Evolutionary conservation across 257 asterid species (phyloP), one percentile per base, ranked within the genome.

Genomic region (Fraxinus anomala): DNA sequence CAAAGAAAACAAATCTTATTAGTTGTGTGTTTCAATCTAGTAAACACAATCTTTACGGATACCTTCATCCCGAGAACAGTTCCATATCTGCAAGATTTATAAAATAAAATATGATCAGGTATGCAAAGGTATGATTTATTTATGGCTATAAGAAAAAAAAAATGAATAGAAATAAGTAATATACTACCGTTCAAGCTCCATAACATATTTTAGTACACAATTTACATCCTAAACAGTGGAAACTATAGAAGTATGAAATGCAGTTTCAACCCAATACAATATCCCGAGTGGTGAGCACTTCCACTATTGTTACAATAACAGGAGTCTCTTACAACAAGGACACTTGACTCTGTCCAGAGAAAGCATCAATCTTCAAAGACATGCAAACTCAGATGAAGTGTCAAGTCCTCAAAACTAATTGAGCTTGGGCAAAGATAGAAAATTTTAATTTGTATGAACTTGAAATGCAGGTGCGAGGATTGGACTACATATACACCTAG

Each of bases 41-140:
- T 24, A 3, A 4, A 26, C 7, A 24, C 14, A 23, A 69, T 65
- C 75, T 71, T 59, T 21, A 36, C 3, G 16, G 14, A 77, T 88
- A 96, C 98, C 99, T 96, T 93, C 98, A 77, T 85, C 92, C 14
- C 97, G 96, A 37, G 99, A 89, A 88, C 98, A 96, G 72, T 93
- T 93, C 99, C 99, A 96, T 86, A 93, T 93, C 99, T 96, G 96
- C 85, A 85, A 83, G 70, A 86, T 23, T 63, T 26, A 63, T 26
- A 73, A 36, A 80, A 76, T 33, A 74, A 81, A 72, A 81, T 76
- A 23, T 34, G 76, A 80, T 92, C 81, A 91, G 34, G 26, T 24
- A 63, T 23, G 17, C 33, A 63, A 9, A 9, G 69, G 34, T 23
- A 63, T 63, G 34, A 23, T 63, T 23, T 23, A 61, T 61, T 23